Percentiles rank a stretch among this genome's conserved stretches.
Evolutionary conservation across 1,284 basidiomycete genomes (phyloP).

Genomic region (Inonotus obliquus): DNA sequence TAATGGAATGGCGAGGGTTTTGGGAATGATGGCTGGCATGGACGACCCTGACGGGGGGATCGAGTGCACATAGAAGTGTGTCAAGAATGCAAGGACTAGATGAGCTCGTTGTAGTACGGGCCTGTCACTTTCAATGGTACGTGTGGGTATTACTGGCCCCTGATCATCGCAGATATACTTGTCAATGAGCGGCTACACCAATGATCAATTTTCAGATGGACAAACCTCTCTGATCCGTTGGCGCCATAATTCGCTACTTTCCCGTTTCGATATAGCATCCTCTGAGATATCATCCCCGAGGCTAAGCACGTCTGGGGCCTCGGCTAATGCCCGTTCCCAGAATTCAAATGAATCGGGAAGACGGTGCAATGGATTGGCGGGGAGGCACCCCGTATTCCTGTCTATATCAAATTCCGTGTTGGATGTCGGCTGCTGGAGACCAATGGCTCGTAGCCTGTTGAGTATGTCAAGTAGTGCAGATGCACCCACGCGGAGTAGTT

Average conservation of each 20-base stretch:
- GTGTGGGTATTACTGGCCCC: conserved; percentile 67
- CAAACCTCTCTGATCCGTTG: conserved; percentile 57
- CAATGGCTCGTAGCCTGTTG: conserved; percentile 16
- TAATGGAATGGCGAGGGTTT: conserved; percentile 77
- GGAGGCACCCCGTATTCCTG: conserved; percentile 83
- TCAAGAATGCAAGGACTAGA: conserved; percentile 83
- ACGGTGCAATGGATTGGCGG: conserved; percentile 57
- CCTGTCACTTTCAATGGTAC: conserved; percentile 46
- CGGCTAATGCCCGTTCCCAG: conserved; percentile 70
- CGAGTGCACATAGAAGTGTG: conserved; percentile 88
- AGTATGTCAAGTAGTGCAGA: conserved; percentile 28
- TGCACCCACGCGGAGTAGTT: conserved; percentile 30
- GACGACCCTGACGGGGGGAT: conserved; percentile 42
- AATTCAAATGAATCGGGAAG: conserved; percentile 53
- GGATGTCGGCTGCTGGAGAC: conserved; percentile 18
- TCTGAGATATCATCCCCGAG: conserved; percentile 57
- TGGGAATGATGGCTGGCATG: conserved; percentile 58
- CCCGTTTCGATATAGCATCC: conserved; percentile 44
- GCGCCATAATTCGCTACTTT: conserved; percentile 65
- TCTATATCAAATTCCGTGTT: conserved; percentile 69
- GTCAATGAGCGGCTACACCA: conserved; percentile 1
- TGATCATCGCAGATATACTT: conserved; percentile 28
- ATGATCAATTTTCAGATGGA: conserved; percentile 7
- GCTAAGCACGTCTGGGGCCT: conserved; percentile 53
- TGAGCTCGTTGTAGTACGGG: conserved; percentile 79